Base-by-base conservation (phyloP, 345 rosid species). In the Dipteronia dyeriana region DNA sequence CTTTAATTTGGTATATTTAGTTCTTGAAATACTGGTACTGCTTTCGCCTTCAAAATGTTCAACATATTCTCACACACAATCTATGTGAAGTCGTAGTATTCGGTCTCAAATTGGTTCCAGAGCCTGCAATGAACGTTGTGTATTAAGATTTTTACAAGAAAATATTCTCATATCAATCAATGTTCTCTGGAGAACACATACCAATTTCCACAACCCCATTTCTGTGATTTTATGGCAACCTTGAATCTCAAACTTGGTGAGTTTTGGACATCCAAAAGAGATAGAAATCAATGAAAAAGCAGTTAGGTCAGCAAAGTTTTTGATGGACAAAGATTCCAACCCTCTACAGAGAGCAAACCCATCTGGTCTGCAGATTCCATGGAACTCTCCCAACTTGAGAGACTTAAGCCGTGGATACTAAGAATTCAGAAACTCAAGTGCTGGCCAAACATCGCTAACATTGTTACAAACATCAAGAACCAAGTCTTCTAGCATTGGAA, bases 281-380 rank as follows among this genome's bases (percentile, higher is more conserved):
- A 96, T 94, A 70, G 88, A 90, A 11, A 92, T 88, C 85, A 94
- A 72, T 10, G 93, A 91, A 91, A 88, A 89, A 38, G 94, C 97
- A 1, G 85, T 89, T 88, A 96, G 86, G 85, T 96, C 95, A 2
- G 82, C 81, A 0, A 85, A 87, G 59, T 90, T 91, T 65, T 88
- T 89, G 17, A 96, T 88, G 16, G 91, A 90, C 87, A 96, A 77
- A 7, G 91, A 82, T 41, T 71, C 54, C 64, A 96, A 84, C n/a
- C 91, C 84, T 2, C 86, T n/a, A n/a, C n/a, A n/a, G n/a, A n/a
- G n/a, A n/a, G n/a, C n/a, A n/a, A n/a, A n/a, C n/a, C n/a, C n/a
- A n/a, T n/a, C n/a, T n/a, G n/a, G n/a, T n/a, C n/a, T n/a, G n/a
- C n/a, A n/a, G n/a, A n/a, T n/a, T n/a, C n/a, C n/a, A n/a, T n/a